Evolutionary conservation across 495 filamentous ascomycete species (phyloP).

Genomic region (Trypethelium eluteriae): DNA sequence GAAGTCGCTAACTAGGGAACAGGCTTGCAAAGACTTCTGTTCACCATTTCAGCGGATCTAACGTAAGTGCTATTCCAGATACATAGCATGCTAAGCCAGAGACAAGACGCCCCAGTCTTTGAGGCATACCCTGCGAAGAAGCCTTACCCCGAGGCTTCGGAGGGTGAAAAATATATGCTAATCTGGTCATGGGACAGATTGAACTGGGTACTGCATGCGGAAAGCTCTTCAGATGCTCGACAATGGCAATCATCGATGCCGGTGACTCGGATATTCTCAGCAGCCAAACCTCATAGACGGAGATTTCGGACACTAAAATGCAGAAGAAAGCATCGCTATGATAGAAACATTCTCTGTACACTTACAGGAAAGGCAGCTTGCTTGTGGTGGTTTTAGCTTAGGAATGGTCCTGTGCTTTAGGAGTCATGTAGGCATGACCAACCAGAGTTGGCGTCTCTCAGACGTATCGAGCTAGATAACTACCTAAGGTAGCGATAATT

Average conservation of each 20-base stretch:
- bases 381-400: no score
- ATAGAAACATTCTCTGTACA: no score
- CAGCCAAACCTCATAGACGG: slow-evolving; percentile 52
- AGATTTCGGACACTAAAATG: not conserved
- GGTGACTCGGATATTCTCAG: slow-evolving; percentile 96
- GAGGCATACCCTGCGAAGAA: slow-evolving; percentile 64
- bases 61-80: slow-evolving; percentile 60
- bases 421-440: no score
- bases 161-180: slow-evolving; percentile 58
- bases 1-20: slow-evolving; percentile 51
- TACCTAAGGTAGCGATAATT: no score
- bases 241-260: slow-evolving; percentile 91
- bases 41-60: slow-evolving; percentile 95
- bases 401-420: no score
- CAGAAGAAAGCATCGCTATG: no score
- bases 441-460: no score
- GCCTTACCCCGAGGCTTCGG: slow-evolving; percentile 63
- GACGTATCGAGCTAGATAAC: no score
- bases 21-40: slow-evolving; percentile 91
- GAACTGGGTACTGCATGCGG: slow-evolving; percentile 91
- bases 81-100: slow-evolving; percentile 23
- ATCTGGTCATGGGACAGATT: slow-evolving; percentile 53
- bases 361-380: no score
- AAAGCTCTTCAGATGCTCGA: slow-evolving; percentile 83
- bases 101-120: slow-evolving; percentile 23